A percentile compares a stretch with the other conserved stretches of the same genome.
These are phyloP conservation scores for Teratosphaeria viscida DNA, from an alignment of 2,329 filamentous ascomycete genomes.

Conservation along the genomic window DNA sequence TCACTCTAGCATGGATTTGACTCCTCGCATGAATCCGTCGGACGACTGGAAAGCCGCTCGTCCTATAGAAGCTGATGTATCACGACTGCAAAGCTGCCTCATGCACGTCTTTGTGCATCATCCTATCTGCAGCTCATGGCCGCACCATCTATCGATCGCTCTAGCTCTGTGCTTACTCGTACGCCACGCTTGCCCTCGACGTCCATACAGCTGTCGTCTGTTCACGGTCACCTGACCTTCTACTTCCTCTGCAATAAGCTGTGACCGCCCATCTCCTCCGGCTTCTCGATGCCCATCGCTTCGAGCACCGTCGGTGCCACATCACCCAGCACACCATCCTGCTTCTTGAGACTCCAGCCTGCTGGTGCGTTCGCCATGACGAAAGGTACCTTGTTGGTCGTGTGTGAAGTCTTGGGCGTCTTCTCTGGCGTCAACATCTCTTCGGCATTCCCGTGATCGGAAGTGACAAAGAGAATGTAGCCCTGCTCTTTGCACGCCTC, in stretches of 20 bases:
- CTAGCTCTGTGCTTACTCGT: not conserved
- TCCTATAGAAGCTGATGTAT: too few species aligned
- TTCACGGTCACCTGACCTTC: not conserved
- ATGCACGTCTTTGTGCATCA: not conserved
- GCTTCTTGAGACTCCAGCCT: conserved; percentile 76
- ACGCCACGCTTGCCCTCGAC: not conserved
- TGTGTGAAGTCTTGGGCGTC: conserved; percentile 96
- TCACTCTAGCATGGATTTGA: not conserved
- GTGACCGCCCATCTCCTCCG: conserved; percentile 81
- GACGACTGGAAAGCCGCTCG: not conserved
- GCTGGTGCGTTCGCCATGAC: conserved; percentile 95
- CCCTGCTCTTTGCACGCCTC: conserved; percentile 88
- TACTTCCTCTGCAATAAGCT: conserved; percentile 65
- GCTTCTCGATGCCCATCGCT: conserved; percentile 82
- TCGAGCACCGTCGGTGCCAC: conserved; percentile 90
- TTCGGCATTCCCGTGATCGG: conserved; percentile 97
- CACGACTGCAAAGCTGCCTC: not conserved
- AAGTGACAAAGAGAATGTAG: conserved; percentile 89
- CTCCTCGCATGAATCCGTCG: not conserved
- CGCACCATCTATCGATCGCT: not conserved
- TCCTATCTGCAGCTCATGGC: not conserved
- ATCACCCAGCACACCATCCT: conserved; percentile 84
- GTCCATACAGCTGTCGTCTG: not conserved
- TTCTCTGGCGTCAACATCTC: conserved; percentile 97
- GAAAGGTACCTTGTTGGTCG: conserved; percentile 94